Base-by-base conservation (phyloP, 2,329 filamentous ascomycete genomes). In the Penicillium sp. region DNA sequence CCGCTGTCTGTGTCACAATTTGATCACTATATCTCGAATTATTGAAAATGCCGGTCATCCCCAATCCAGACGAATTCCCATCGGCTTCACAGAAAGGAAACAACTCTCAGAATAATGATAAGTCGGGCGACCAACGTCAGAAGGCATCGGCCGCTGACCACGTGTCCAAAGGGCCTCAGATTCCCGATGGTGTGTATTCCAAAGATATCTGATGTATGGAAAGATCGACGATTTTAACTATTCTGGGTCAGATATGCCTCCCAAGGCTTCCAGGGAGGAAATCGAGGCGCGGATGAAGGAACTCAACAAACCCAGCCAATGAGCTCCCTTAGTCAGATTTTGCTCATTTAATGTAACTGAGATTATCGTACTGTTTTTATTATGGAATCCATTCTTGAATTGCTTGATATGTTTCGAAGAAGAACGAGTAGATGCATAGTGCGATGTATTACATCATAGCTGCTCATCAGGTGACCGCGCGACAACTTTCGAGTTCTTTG, bases 211-310 rank as follows among this genome's bases (percentile, higher is more conserved):
- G n/a, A n/a, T n/a, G n/a, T n/a, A n/a, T n/a, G n/a, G n/a, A n/a
- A n/a, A n/a, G n/a, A n/a, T n/a, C n/a, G n/a, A n/a, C n/a, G n/a
- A n/a, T n/a, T n/a, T 25, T 42, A 34, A 29, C 33, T 9, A 6
- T 23, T 28, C 23, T 12, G 30, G 8, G 8, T 18, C 42, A 68
- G 66, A 63, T 11, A 61, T 68, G 55, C 65, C 66, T 22, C 59
- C 62, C n/a, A 64, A 64, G 42, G 61, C 57, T 15, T 60, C 74
- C 41, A 83, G 82, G 64, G 81, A 84, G 59, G 82, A 86, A 55
- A 75, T 82, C 37, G 68, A 73, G 54, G 78, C 74, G 9, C 80
- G 77, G 60, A 79, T 78, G 44, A 68, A 79, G 59, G 77, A 76
- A 54, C 53, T 86, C 61, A 85, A 85, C 35, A 44, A 48, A 22